Evolutionary conservation across 257 asterid genomes (phyloP), one percentile per base, ranked within the genome.

Genomic region (Nyctanthes arbortristis): DNA sequence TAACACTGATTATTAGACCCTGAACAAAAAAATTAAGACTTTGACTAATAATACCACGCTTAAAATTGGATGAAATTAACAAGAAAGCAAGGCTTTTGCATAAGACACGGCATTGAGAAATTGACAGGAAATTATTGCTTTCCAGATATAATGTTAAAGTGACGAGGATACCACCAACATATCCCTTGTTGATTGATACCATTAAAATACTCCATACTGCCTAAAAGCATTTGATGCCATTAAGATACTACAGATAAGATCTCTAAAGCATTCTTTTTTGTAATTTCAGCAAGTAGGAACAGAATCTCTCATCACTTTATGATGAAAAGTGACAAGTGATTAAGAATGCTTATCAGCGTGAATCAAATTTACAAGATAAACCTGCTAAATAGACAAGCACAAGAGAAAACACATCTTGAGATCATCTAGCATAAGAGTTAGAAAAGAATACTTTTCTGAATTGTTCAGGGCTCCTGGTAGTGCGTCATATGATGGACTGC

Each of bases 401-500:
- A n/a, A 52, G 60, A 34, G 47, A 63, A 11, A 54, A 12, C n/a
- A 35, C 64, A n/a, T 62, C n/a, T 24, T 14, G 5, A 64, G n/a
- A 36, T 47, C 14, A 52, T 28, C 29, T 11, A 18, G 52, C 25
- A 24, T 55, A 61, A 60, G n/a, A 31, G 63, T 67, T 18, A 30
- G 62, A 27, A 25, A 54, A 61, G 27, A 63, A 4, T 88, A 93
- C 98, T 89, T 93, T 74, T 89, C 92, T 12, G 82, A 69, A 75
- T 78, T 81, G 81, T 75, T 85, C 52, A 64, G 63, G 39, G 91
- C 79, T 71, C 91, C 96, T 28, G 87, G 80, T 71, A 85, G 81
- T 10, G 77, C 58, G 75, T 84, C 98, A 63, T 78, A 78, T 13
- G 97, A 83, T 1, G 95, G 89, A 76, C 80, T 79, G 77, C 89